Evolutionary conservation across 768 basidiomycete genomes (phyloP).

Genomic region (Auriculariales sp.): DNA sequence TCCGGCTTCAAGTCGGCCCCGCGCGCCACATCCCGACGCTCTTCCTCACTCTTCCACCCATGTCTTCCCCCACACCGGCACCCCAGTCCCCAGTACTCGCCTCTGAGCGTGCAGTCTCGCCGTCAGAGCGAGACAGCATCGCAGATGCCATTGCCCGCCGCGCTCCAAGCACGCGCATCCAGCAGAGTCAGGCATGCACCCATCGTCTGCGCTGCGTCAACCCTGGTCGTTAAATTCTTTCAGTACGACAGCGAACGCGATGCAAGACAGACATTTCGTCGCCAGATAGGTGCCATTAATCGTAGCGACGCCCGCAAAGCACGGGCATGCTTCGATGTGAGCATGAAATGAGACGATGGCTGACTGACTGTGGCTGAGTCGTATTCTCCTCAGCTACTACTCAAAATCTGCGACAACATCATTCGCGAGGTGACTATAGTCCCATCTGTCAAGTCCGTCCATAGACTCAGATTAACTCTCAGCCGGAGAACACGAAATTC

Average conservation of each 20-base stretch:
- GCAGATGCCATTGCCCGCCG: no score
- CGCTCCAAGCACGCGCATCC: no score
- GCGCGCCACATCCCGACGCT: no score
- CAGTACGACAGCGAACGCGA: constrained; percentile 37
- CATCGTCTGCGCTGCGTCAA: no score
- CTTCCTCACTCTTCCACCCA: no score
- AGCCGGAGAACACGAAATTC: neutral
- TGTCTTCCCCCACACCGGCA: no score
- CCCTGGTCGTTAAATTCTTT: no score
- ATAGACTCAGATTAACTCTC: neutral
- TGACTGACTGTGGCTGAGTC: constrained; percentile 43
- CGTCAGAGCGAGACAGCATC: no score
- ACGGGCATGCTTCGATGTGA: neutral
- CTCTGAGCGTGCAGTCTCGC: no score
- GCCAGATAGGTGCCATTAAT: constrained; percentile 64
- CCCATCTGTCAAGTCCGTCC: constrained; percentile 6
- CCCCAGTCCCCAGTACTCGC: no score
- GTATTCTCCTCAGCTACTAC: constrained; percentile 7
- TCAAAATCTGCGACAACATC: constrained; percentile 8
- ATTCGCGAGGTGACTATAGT: constrained; percentile 5
- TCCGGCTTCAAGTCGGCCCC: no score
- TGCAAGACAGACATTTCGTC: constrained; percentile 53
- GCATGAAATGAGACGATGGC: constrained; percentile 40
- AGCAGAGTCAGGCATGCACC: no score
- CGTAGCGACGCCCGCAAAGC: constrained; percentile 35